Conservation (phyloP, 140 eudicot genomes). For the Ambrosia hybrid region DNA sequence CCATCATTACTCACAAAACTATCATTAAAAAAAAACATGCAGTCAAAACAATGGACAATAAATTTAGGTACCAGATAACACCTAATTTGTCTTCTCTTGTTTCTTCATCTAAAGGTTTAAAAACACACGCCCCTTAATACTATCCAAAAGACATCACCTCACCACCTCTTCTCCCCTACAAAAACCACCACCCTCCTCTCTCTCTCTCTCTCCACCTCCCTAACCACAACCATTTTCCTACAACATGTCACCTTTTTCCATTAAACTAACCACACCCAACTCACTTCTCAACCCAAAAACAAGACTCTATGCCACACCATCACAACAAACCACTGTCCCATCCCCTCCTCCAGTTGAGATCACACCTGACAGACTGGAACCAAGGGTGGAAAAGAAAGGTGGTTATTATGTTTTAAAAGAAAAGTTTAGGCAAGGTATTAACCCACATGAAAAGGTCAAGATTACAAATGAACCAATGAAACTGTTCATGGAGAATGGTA, state of each 20-base stretch:
- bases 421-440: slow-evolving; percentile 77
- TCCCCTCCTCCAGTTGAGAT: slow-evolving; percentile 36
- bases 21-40: too few relatives aligned
- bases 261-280: background rate
- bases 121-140: slow-evolving; percentile 5
- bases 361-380: slow-evolving; percentile 59
- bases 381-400: slow-evolving; percentile 73
- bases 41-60: too few relatives aligned
- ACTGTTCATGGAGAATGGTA: slow-evolving; percentile 78
- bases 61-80: background rate
- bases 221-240: background rate
- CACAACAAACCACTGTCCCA: slow-evolving; percentile 40
- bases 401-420: slow-evolving; percentile 82
- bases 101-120: background rate
- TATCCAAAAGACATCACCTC: slow-evolving; percentile 2
- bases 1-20: background rate
- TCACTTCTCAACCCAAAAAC: slow-evolving; percentile 2
- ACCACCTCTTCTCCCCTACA: slow-evolving; percentile 10
- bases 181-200: background rate
- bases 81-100: slow-evolving; percentile 20
- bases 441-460: slow-evolving; percentile 88
- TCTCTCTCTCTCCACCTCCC: too few relatives aligned
- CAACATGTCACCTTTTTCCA: background rate
- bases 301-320: slow-evolving; percentile 3
- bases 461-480: slow-evolving; percentile 86